Evolutionary conservation across 192 early-diverging fungal genomes (phyloP).

Genomic region (Jimgerdemannia flammicorona): DNA sequence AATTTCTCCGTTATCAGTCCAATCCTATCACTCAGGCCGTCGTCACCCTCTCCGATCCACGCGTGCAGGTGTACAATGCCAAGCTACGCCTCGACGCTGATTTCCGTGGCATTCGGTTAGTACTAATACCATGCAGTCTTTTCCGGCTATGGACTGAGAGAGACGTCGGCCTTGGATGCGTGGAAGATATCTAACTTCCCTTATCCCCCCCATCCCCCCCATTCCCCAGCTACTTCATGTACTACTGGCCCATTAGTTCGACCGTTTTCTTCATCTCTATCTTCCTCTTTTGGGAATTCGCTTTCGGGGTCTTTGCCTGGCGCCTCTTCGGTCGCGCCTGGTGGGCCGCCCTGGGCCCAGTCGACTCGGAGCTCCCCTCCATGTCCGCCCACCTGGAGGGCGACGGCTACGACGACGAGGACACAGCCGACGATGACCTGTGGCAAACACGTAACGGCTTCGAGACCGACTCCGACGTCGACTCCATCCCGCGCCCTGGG

Average conservation of each 20-base stretch:
- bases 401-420: not conserved
- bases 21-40: constrained; percentile 41
- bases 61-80: constrained; percentile 45
- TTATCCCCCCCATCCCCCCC: not conserved
- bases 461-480: not conserved
- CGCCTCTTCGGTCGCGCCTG: constrained; percentile 4
- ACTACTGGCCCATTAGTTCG: constrained; percentile 36
- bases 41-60: constrained; percentile 36
- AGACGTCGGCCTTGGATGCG: no score
- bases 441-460: not conserved
- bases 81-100: constrained; percentile 49
- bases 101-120: constrained; percentile 52
- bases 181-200: not conserved
- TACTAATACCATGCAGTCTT: not conserved
- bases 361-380: not conserved
- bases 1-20: not conserved
- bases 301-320: constrained; percentile 43
- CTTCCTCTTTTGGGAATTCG: constrained; percentile 42
- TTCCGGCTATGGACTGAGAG: not conserved
- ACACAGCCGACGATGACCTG: not conserved
- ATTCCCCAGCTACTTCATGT: constrained; percentile 39
- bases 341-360: not conserved
- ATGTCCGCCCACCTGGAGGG: not conserved
- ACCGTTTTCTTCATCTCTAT: constrained; percentile 31
- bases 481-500: not conserved